These are phyloP conservation scores for Pythium folliculosum DNA, from an alignment of 352 stramenopile species.

Conservation along the genomic window DNA sequence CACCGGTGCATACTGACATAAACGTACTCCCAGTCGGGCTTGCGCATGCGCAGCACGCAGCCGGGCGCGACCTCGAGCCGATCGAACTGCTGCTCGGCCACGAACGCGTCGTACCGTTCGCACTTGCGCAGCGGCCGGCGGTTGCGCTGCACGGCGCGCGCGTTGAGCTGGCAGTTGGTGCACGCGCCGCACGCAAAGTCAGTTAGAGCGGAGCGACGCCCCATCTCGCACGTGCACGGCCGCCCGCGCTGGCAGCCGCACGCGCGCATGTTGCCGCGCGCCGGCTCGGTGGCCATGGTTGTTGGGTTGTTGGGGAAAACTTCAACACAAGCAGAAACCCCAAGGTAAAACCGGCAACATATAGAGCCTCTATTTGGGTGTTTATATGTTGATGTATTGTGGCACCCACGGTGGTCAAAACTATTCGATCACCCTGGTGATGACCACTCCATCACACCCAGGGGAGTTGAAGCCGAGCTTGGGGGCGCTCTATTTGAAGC, in stretches of 20 bases:
- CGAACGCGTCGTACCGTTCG: conserved; percentile 48
- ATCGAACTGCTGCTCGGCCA: conserved; percentile 45
- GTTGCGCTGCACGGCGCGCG: conserved; percentile 25
- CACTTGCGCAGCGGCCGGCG: conserved; percentile 35
- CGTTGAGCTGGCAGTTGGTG: conserved; percentile 66
- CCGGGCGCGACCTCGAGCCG: conserved; percentile 36
- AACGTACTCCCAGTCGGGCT: conserved; percentile 63
- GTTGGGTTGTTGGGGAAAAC: background rate
- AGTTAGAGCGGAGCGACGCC: background rate
- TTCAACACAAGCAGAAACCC: conserved; percentile 15
- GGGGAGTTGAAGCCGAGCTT: conserved; percentile 4
- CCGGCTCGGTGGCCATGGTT: conserved; percentile 24
- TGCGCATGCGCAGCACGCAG: conserved; percentile 56
- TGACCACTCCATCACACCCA: background rate
- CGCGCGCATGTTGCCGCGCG: conserved; percentile 53
- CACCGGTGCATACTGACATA: no score
- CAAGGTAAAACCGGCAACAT: background rate
- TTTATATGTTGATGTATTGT: conserved; percentile 1
- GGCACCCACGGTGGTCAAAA: background rate
- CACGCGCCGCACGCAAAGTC: conserved; percentile 50
- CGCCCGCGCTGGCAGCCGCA: conserved; percentile 64
- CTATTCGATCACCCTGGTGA: background rate
- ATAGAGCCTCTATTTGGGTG: background rate
- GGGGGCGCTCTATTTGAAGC: background rate
- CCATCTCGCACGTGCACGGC: conserved; percentile 66